phyloP scores from a whole-genome alignment of 2,329 filamentous ascomycete genomes.

The Penicillium griseofulvum region DNA sequence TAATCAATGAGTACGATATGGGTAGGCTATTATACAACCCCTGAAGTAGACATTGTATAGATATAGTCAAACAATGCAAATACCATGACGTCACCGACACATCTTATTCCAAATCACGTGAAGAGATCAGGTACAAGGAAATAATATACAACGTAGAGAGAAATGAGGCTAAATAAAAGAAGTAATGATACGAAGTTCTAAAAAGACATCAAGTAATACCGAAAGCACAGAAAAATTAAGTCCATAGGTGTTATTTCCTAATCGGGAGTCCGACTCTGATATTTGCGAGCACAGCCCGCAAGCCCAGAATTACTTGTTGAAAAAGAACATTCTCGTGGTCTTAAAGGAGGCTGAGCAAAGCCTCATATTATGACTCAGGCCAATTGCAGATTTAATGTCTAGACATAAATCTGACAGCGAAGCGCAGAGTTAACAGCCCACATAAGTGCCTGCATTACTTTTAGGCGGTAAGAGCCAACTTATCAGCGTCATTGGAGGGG shows the following conservation, averaged over 20 bases:
- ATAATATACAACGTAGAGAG: neutral
- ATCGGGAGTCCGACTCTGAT: conserved; percentile 5
- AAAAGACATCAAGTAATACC: neutral
- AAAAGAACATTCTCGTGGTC: neutral
- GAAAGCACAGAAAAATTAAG: neutral
- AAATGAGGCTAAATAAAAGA: neutral
- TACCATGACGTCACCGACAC: neutral
- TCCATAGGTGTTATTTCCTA: neutral
- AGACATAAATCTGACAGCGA: conserved; percentile 2
- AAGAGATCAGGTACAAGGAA: neutral
- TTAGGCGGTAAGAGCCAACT: conserved; percentile 18
- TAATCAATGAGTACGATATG: neutral
- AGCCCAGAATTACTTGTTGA: neutral
- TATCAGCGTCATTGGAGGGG: conserved; percentile 22
- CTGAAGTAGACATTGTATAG: neutral
- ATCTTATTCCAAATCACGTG: neutral
- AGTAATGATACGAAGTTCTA: neutral
- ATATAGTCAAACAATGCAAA: neutral
- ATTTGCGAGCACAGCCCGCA: conserved; percentile 3
- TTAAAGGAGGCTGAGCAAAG: neutral
- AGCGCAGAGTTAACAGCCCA: neutral
- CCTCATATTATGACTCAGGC: neutral
- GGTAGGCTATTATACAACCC: neutral
- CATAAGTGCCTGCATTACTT: conserved; percentile 6
- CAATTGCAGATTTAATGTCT: neutral